Evolutionary conservation across 2,329 filamentous ascomycete species (phyloP), one percentile per base, ranked within the genome.

Genomic region (Colletotrichum scovillei): DNA sequence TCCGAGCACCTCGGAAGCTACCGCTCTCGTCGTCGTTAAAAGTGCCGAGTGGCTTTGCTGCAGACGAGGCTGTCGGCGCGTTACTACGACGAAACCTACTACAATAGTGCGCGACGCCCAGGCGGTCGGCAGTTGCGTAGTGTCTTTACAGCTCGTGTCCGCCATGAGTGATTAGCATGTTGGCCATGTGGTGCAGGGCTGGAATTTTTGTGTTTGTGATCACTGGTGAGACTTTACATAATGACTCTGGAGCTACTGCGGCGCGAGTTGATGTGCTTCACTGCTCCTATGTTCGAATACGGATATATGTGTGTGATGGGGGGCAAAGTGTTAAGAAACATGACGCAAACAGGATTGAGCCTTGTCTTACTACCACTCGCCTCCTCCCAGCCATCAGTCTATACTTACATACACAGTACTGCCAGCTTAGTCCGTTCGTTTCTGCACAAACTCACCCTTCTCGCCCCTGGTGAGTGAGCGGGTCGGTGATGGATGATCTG

Each of bases 91-190:
- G 70, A 64, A 69, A 73, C 70, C 32, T 35, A 68, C 58, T 56
- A 59, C 55, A 11, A 64, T 59, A 49, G 55, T 35, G 58, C 46
- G 57, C 57, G 28, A 63, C 55, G 65, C 28, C 60, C 9, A 49
- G 59, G 55, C 59, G 59, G 38, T 28, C 70, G 70, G 70, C 66
- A 69, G 60, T 73, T 73, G 59, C 55, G 49, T 63, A 46, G 70
- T 72, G 65, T 69, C 59, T 73, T n/a, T 56, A 4, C 19, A 32
- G 12, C 70, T 69, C 66, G 69, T 69, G 70, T 12, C n/a, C 14
- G 67, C 70, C 70, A 71, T 67, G 71, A 74, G 71, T 49, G 42
- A 38, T 24, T 14, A 46, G 59, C 72, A 72, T 75, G 72, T 67
- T 62, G 57, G 60, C 74, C 72, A 74, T 75, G 72, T 75, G 74